These are phyloP conservation scores for Saccharomycopsis hybrid DNA, from an alignment of 1,139 yeast species.

Conservation along the genomic window DNA sequence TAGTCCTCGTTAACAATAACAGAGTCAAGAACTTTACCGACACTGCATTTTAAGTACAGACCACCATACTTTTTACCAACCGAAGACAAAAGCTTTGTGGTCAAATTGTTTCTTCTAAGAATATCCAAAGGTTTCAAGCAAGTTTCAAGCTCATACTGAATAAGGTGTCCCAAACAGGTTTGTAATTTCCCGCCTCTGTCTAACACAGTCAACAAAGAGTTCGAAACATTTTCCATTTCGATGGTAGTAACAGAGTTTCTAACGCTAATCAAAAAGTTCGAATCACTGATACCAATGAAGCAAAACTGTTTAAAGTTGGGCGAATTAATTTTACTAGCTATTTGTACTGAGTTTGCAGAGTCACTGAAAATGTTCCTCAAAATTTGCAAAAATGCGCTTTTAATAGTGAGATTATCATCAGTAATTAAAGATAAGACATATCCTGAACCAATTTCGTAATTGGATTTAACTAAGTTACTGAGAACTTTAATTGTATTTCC, in stretches of 20 bases:
- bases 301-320: slow-evolving; percentile 2
- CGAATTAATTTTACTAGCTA: not conserved
- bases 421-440: slow-evolving; percentile 75
- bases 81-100: slow-evolving; percentile 69
- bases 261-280: slow-evolving; percentile 26
- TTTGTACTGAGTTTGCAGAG: too few relatives aligned
- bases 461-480: slow-evolving; percentile 63
- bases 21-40: slow-evolving; percentile 50
- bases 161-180: not conserved
- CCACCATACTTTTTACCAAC: slow-evolving; percentile 64
- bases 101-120: slow-evolving; percentile 74
- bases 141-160: slow-evolving; percentile 36
- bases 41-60: slow-evolving; percentile 46
- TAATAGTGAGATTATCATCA: slow-evolving; percentile 57
- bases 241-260: slow-evolving; percentile 50
- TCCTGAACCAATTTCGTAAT: slow-evolving; percentile 72
- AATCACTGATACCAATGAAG: slow-evolving; percentile 1
- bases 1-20: slow-evolving; percentile 44
- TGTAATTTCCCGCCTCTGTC: slow-evolving; percentile 47
- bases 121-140: slow-evolving; percentile 66
- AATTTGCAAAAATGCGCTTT: slow-evolving; percentile 71
- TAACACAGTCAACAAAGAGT: slow-evolving; percentile 54
- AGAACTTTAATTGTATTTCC: slow-evolving; percentile 25
- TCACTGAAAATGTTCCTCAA: not conserved
- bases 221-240: slow-evolving; percentile 68